phyloP scores from a whole-genome alignment of 768 basidiomycete genomes.

The Boletus subcaerulescens region DNA sequence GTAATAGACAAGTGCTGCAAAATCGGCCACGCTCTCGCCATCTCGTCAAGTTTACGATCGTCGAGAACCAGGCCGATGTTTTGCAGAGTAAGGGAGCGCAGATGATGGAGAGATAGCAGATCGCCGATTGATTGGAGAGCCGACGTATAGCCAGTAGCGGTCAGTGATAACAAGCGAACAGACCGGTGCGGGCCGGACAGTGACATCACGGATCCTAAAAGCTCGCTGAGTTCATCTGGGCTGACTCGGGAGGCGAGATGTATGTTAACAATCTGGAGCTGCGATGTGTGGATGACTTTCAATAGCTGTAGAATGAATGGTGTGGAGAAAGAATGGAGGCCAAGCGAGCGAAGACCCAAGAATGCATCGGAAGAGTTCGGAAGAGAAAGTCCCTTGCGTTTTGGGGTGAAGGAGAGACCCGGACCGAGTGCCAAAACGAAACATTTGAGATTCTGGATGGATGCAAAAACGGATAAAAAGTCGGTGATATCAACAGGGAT shows the following conservation, averaged over 20 bases:
- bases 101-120: conserved; percentile 3
- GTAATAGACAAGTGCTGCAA: conserved; percentile 16
- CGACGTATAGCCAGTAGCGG: conserved; percentile 10
- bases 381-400: conserved; percentile 10
- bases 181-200: conserved; percentile 8
- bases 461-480: conserved; percentile 10
- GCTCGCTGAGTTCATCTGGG: conserved; percentile 4
- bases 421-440: conserved; percentile 18
- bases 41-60: conserved; percentile 12
- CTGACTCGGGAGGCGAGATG: conserved; percentile 11
- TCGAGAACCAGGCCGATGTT: conserved; percentile 13
- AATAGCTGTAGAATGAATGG: conserved; percentile 7
- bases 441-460: conserved; percentile 15
- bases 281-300: conserved; percentile 5
- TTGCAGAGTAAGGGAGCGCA: conserved; percentile 12
- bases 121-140: conserved; percentile 9
- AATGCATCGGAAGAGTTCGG: conserved; percentile 2
- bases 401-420: conserved; percentile 4
- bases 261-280: conserved; percentile 14
- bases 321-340: conserved; percentile 11
- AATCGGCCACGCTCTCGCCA: conserved; percentile 18
- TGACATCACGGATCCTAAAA: conserved; percentile 6
- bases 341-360: conserved; percentile 9
- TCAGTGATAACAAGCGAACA: conserved; percentile 6
- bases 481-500: conserved; percentile 16